Base-by-base conservation (phyloP, 768 basidiomycete species). In the Jaapia argillacea region DNA sequence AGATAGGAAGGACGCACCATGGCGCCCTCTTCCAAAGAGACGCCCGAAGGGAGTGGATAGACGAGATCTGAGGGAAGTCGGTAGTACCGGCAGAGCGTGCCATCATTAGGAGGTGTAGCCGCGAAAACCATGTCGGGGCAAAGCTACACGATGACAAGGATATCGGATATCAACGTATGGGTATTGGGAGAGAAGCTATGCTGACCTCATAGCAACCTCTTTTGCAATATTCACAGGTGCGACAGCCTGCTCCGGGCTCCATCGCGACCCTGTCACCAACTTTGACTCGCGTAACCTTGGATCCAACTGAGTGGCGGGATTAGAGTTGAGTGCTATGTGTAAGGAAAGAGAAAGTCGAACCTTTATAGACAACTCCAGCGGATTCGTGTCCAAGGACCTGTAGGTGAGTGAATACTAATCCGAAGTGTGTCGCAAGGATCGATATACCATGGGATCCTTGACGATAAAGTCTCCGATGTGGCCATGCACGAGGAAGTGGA, bases 341-440 rank as follows among this genome's bases (percentile, higher is more conserved):
- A n/a, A n/a, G n/a, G n/a, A n/a, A n/a, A n/a, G n/a, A n/a, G 28
- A 10, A 33, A 52, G 42, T 48, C n/a, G n/a, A n/a, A 81, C 85
- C 74, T 67, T 81, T 82, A 43, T 65, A 67, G 40, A 96, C 63
- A 39, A 90, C 63, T 7, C 90, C 92, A 22, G 89, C 70, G 2
- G 89, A 90, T 66, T 98, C 94, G 56, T 98, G 94, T 16, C 94
- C 94, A 36, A 97, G 79, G 40, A 91, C n/a, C n/a, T n/a, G n/a
- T n/a, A n/a, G n/a, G n/a, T n/a, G n/a, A n/a, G n/a, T n/a, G n/a
- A n/a, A n/a, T n/a, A n/a, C n/a, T n/a, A n/a, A n/a, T n/a, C n/a
- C n/a, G n/a, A n/a, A n/a, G n/a, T n/a, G n/a, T n/a, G n/a, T n/a
- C n/a, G n/a, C n/a, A n/a, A n/a, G n/a, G n/a, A n/a, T n/a, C n/a